Evolutionary conservation across 106 monocot genomes (phyloP), one percentile per base, ranked within the genome.

Genomic region (Amphibolis antarctica): DNA sequence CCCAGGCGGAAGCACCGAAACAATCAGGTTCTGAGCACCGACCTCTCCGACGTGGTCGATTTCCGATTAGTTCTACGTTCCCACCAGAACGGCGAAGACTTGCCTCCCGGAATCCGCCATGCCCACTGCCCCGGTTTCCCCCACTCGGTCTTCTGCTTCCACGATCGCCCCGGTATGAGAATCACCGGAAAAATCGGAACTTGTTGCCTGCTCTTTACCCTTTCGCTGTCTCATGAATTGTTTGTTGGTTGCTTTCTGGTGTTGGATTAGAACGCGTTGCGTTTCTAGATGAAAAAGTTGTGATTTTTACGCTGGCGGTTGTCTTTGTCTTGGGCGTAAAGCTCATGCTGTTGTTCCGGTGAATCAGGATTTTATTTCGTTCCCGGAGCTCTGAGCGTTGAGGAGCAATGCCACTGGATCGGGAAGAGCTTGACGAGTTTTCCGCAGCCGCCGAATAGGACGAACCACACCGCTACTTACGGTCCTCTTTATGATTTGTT

Each of bases 371-470:
- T 96, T 67, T 96, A 86, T 77, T 96, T 94, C 71, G 86, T 96
- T 64, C 89, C 94, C 23, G 66, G 80, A 69, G 86, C 89, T 56
- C 71, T 89, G 69, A 74, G 73, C 63, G 47, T 77, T 53, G 81
- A 86, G 47, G 89, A 96, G 66, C 89, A 90, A 55, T 82, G 75
- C 69, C 66, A 74, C 64, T 90, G 84, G 89, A 72, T 90, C 46
- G 78, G 71, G 63, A 78, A 90, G 73, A 86, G 90, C 55, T 69
- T 90, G 55, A 69, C 42, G 4, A 81, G 51, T 58, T 96, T 96
- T 59, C 96, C 96, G 50, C 86, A 90, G 48, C 96, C 90, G 46
- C 96, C 96, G 12, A 89, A 96, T 61, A 89, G 96, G 69, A 96
- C 96, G 6, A 90, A 86, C 60, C 83, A 84, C 47, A 86, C 79